phyloP scores from a whole-genome alignment of 768 basidiomycete genomes.

The Boletellus ananas region DNA sequence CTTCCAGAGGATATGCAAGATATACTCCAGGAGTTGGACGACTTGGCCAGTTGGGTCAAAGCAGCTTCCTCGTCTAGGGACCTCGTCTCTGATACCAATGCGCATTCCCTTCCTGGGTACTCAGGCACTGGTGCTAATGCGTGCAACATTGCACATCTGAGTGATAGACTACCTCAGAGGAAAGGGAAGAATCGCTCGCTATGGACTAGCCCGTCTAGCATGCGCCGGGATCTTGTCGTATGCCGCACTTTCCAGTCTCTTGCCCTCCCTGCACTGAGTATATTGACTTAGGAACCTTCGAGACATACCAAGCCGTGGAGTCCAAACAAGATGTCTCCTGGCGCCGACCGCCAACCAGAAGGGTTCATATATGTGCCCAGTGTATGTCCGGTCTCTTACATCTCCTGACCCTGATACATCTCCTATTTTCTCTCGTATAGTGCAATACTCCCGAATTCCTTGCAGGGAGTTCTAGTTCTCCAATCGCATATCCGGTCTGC shows the following conservation, averaged over 20 bases:
- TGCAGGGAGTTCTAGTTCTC: constrained; percentile 30
- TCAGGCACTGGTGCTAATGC: neutral
- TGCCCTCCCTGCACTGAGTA: neutral
- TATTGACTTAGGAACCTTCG: constrained; percentile 6
- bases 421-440: constrained; percentile 2
- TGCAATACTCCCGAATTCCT: constrained; percentile 30
- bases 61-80: constrained; percentile 15
- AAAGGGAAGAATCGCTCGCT: constrained; percentile 25
- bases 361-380: constrained; percentile 29
- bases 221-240: constrained; percentile 10
- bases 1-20: constrained; percentile 28
- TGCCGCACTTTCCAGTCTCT: neutral
- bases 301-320: neutral
- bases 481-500: constrained; percentile 26
- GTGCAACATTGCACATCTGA: neutral
- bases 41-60: constrained; percentile 27
- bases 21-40: constrained; percentile 25
- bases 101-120: neutral
- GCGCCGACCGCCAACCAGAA: constrained; percentile 1
- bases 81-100: neutral
- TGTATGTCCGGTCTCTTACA: constrained; percentile 12
- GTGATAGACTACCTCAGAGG: neutral
- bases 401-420: neutral
- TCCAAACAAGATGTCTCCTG: neutral
- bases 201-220: neutral